Base-by-base conservation (phyloP, 306 rosid genomes). In the Quercus engelmannii region DNA sequence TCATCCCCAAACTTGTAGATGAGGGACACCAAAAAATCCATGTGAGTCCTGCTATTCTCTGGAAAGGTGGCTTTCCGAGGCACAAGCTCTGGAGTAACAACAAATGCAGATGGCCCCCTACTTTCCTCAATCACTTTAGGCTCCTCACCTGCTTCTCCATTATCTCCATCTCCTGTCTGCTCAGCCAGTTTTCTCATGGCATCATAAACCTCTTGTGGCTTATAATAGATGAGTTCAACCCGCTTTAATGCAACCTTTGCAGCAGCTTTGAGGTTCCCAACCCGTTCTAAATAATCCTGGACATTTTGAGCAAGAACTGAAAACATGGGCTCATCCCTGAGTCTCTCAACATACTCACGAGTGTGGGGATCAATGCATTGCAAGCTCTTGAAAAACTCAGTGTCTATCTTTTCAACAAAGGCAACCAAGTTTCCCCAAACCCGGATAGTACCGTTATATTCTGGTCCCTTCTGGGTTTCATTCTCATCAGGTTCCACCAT, bases 351-450 rank as follows among this genome's bases (percentile, higher is more conserved):
- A 85, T 96, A 96, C 73, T 96, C 99, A 26, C 94, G 98, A 15
- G 99, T 93, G 79, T 96, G 98, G 11, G 99, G 99, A 81, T 93
- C 98, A 71, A 91, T 96, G 87, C 98, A 91, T 78, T 96, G 99
- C 93, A 96, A 71, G 87, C 99, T 93, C 87, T 93, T 96, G 73
- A 96, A 96, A 84, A 91, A 89, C 80, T 96, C 98, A 4, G 90
- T 46, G 83, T 96, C 96, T 20, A 96, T 80, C 86, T 76, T 89
- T 80, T 96, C 98, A 64, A 96, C 74, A 81, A 93, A 96, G 71
- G 98, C 98, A 59, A 88, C 96, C 78, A 96, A 81, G 78, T 96
- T 91, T 20, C 99, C 99, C 99, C 99, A 93, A 11, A 96, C 93
- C 55, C 84, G 87, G 70, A 96, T 90, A 11, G 90, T 79, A 65